Evolutionary conservation across 2,329 filamentous ascomycete species (phyloP).

Genomic region (Falciphora oryzae): DNA sequence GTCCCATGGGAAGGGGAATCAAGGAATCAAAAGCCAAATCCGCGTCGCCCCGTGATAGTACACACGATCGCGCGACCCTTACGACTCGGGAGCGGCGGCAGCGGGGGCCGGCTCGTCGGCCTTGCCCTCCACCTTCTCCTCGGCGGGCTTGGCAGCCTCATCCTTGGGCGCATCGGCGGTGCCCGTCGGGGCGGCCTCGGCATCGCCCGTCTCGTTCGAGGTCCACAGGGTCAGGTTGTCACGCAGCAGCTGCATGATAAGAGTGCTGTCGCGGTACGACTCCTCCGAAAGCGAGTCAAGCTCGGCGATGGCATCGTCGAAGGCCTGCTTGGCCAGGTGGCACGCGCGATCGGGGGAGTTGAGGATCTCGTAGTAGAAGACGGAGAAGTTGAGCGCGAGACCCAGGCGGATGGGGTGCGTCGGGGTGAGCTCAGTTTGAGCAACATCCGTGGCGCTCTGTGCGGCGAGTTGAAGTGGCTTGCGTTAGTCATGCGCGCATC

Average conservation of each 20-base stretch:
- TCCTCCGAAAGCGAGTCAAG: constrained; percentile 97
- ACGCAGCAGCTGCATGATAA: constrained; percentile 98
- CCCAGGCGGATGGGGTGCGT: constrained; percentile 98
- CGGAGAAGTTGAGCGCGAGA: constrained; percentile 97
- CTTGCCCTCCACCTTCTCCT: constrained; percentile 49
- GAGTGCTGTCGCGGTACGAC: constrained; percentile 96
- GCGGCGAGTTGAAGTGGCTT: neutral
- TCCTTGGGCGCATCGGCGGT: constrained; percentile 54
- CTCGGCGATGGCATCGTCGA: constrained; percentile 95
- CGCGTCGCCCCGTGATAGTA: neutral
- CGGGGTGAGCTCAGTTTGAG: constrained; percentile 93
- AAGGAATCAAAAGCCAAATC: no score
- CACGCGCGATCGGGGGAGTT: constrained; percentile 97
- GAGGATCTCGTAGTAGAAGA: constrained; percentile 99
- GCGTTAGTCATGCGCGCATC: no score
- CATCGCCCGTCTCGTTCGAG: constrained; percentile 81
- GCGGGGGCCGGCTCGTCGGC: constrained; percentile 31
- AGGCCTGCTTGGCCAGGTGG: constrained; percentile 98
- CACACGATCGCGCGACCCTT: constrained; percentile 27
- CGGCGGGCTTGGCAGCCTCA: constrained; percentile 45
- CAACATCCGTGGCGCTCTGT: constrained; percentile 94
- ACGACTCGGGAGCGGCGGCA: constrained; percentile 45
- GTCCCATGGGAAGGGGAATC: constrained; percentile 1
- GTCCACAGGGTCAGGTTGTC: constrained; percentile 99
- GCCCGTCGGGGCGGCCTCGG: constrained; percentile 57